Conservation (phyloP, 148 eudicot genomes). For the Rhododendron simsii region DNA sequence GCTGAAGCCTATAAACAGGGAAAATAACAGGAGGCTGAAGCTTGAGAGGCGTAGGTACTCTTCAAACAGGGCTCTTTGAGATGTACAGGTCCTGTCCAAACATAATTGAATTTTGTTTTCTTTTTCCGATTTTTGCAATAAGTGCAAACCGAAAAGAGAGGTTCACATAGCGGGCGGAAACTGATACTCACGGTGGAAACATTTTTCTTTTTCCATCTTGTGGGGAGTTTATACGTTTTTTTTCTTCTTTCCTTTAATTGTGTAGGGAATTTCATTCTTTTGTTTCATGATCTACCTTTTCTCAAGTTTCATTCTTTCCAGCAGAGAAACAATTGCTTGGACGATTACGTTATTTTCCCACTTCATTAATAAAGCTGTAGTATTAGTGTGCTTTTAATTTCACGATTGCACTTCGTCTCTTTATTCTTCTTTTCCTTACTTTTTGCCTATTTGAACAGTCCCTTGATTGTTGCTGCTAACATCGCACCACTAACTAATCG, state of each 20-base stretch:
- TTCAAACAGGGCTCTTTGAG: slow-evolving; percentile 34
- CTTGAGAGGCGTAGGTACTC: slow-evolving; percentile 35
- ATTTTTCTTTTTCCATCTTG: slow-evolving; percentile 7
- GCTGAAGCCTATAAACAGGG: slow-evolving; percentile 43
- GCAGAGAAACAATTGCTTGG: slow-evolving; percentile 2
- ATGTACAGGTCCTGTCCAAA: slow-evolving; percentile 10
- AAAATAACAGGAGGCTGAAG: slow-evolving; percentile 36
- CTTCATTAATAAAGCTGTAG: background rate
- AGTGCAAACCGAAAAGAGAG: background rate
- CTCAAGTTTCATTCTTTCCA: slow-evolving; percentile 1
- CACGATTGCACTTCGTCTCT: background rate
- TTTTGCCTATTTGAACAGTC: background rate
- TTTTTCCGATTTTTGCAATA: background rate
- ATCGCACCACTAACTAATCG: background rate
- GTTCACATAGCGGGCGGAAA: background rate
- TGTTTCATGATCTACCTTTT: background rate
- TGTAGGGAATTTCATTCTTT: background rate
- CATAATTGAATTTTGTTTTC: background rate
- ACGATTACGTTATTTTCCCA: background rate
- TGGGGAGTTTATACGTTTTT: background rate
- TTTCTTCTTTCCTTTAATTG: background rate
- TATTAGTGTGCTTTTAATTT: background rate
- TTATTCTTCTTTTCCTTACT: background rate
- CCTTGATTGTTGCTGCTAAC: background rate
- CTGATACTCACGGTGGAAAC: background rate